Percentiles rank a stretch among this genome's conserved stretches.
Conservation (phyloP, 257 asterid genomes). For the Forsythia viridissima region DNA sequence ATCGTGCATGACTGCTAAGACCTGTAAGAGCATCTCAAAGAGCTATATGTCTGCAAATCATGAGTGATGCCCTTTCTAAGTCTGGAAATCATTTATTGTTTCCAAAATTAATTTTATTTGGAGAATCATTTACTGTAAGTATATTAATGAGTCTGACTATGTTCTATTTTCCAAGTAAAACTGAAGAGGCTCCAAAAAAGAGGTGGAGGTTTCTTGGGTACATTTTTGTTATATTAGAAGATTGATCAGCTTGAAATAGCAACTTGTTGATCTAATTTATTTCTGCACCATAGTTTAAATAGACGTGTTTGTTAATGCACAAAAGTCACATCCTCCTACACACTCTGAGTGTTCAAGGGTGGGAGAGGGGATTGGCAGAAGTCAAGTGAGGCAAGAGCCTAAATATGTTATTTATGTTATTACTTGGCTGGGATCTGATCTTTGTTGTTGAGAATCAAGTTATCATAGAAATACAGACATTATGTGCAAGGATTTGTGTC, state of each 20-base stretch:
- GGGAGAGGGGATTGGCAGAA: not conserved
- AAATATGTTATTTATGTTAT: not conserved
- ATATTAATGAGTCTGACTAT: not conserved
- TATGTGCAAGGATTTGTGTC: not conserved
- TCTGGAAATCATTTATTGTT: not conserved
- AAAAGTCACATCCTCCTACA: not conserved
- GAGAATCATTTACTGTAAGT: not conserved
- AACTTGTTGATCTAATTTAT: not conserved
- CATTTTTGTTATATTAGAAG: not conserved
- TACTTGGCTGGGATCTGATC: not conserved
- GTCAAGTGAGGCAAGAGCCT: not conserved
- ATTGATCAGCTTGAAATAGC: not conserved
- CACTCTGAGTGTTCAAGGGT: not conserved
- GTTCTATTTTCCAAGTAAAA: not conserved
- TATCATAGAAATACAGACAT: not conserved
- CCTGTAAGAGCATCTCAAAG: too few relatives aligned
- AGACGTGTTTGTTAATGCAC: not conserved
- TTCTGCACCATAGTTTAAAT: not conserved
- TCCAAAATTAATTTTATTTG: not conserved
- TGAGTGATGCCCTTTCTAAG: too few relatives aligned
- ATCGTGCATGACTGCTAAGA: too few relatives aligned
- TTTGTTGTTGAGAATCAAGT: conserved; percentile 3
- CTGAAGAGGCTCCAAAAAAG: not conserved
- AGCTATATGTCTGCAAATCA: too few relatives aligned
- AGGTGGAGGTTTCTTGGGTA: not conserved